Evolutionary conservation across 768 basidiomycete species (phyloP).

Genomic region (Lactifluus rugatus): DNA sequence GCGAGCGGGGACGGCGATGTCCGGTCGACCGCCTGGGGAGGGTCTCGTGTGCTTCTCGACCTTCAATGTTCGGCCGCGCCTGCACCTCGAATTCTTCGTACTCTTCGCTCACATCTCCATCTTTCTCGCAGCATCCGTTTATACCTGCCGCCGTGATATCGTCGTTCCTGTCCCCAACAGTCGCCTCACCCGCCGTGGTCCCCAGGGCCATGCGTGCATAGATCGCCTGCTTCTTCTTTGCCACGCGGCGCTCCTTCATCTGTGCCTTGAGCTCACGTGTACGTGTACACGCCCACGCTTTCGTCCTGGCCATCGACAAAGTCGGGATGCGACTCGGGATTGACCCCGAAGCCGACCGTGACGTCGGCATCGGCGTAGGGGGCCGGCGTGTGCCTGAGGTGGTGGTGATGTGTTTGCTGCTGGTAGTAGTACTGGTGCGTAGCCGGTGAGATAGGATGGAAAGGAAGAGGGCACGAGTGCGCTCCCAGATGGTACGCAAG

Average conservation of each 20-base stretch:
- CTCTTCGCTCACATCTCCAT: neutral
- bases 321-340: neutral
- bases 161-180: neutral
- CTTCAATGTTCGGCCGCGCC: neutral
- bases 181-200: neutral
- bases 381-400: neutral
- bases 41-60: neutral
- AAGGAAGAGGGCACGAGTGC: constrained; percentile 10
- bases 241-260: neutral
- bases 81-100: neutral
- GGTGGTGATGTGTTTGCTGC: neutral
- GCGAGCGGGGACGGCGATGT: neutral
- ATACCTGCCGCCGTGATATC: neutral
- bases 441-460: neutral
- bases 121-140: neutral
- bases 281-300: neutral
- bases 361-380: neutral
- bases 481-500: constrained; percentile 11
- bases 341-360: neutral
- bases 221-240: neutral
- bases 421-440: neutral
- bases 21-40: neutral
- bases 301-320: neutral
- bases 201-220: neutral
- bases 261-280: constrained; percentile 1